Evolutionary conservation across 2,329 filamentous ascomycete species (phyloP), one percentile per base, ranked within the genome.

Genomic region (Periconia sp.): DNA sequence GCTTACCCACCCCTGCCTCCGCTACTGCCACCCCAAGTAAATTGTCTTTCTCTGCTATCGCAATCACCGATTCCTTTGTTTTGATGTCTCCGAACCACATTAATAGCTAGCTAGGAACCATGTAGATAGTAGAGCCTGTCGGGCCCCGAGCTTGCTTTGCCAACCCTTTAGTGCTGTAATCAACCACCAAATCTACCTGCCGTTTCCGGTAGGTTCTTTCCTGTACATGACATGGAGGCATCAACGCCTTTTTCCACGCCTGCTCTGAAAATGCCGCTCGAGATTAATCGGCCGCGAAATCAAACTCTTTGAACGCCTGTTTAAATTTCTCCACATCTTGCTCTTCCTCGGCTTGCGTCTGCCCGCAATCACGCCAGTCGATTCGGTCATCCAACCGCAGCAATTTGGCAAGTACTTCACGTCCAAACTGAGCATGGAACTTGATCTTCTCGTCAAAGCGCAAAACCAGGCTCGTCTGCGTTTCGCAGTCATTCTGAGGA

Each of bases 371-470:
- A 72, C 86, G 87, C 94, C 94, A 99, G 61, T 91, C 81, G 49
- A 88, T 77, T n/a, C 94, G 81, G 43, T 84, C 78, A 72, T 97
- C 91, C 44, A 97, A 76, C 2, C 86, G 85, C 47, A 99, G 79
- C 48, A 99, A 78, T 75, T 96, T 97, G 1, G 91, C 93, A 71
- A 97, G 78, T 3, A 97, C 94, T 43, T 86, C 85, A 41, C 95
- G 83, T 3, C 90, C 92, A 66, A 96, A 97, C 69, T 97, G 93
- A 44, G 97, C 76, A 69, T 96, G 92, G 70, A 99, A 97, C 14
- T 88, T 84, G 58, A 89, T 83, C 17, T 84, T 85, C 23, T 85
- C 78, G 54, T 87, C 83, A 9, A 97, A 81, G 7, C 85, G 85
- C 77, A 97, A 84, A 49, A 92, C 81, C 53, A 97, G 78, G 52